Base-by-base conservation (phyloP, 2,329 filamentous ascomycete species). In the Colletotrichum incanum region DNA sequence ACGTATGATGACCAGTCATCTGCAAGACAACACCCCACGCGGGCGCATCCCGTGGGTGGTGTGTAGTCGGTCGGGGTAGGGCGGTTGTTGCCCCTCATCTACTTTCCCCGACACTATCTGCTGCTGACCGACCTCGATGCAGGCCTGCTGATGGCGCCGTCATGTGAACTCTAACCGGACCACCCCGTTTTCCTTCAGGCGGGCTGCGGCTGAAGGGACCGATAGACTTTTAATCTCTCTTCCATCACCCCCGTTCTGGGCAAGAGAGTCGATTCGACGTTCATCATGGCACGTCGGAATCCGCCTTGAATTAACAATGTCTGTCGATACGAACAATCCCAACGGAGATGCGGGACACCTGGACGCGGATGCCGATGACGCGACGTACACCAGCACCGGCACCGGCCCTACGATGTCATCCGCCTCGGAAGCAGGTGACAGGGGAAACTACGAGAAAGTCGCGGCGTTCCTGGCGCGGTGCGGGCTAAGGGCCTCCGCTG, bases 1-100 rank as follows among this genome's bases (percentile, higher is more conserved):
- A 41, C 5, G 9, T 34, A 26, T 34, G 41, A 37, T 6, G 56
- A 31, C 58, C 41, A 63, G 60, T 63, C 60, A 63, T 41, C 47
- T 63, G 60, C 60, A 52, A 52, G 45, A 63, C 45, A 63, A 9
- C 60, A 63, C 43, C 60, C 60, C 60, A 52, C 60, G 60, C 60
- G 47, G 45, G 45, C 45, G 47, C 60, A 52, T 63, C 45, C 34
- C 34, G 60, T 63, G 45, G 45, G 45, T 56, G 54, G 55, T 56
- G 49, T 49, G 14, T 26, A 63, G 45, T 52, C 45, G 45, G 60
- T 50, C 45, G 47, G 41, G 58, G 43, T n/a, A 45, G 58, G 26
- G 34, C 26, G 34, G 34, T 28, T 41, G 16, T 20, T 34, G 23
- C 47, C 49, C 61, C 20, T 54, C 23, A 16, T 34, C 20, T 43